Evolutionary conservation across 805 yeast species (phyloP).

Genomic region (Millerozyma acaciae): DNA sequence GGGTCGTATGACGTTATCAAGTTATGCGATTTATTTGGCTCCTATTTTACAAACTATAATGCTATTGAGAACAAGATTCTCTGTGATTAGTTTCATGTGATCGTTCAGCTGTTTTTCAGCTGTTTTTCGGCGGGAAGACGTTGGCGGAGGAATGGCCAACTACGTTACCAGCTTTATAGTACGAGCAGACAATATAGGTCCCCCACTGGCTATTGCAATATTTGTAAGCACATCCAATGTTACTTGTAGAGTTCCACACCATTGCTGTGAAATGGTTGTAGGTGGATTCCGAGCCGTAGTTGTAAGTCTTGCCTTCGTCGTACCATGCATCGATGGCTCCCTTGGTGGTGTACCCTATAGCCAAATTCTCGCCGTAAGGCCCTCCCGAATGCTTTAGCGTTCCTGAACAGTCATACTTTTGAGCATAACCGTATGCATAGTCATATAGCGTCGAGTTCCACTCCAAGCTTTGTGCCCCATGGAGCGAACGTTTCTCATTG

Average conservation of each 20-base stretch:
- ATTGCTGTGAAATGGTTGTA: conserved; percentile 39
- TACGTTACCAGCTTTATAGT: conserved; percentile 30
- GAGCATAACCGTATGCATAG: conserved; percentile 31
- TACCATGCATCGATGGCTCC: conserved; percentile 41
- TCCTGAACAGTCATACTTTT: conserved; percentile 32
- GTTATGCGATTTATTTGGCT: conserved; percentile 57
- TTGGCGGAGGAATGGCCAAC: conserved; percentile 20
- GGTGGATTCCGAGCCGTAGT: conserved; percentile 20
- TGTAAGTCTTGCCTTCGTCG: conserved; percentile 28
- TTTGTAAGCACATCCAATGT: conserved; percentile 34
- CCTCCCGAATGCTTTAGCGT: conserved; percentile 33
- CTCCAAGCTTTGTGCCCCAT: conserved; percentile 22
- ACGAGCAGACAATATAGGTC: conserved; percentile 36
- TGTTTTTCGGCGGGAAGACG: conserved; percentile 18
- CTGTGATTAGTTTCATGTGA: conserved; percentile 18
- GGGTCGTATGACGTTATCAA: conserved; percentile 69
- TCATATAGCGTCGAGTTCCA: conserved; percentile 31
- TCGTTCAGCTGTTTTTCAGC: not conserved
- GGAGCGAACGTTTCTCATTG: conserved; percentile 28
- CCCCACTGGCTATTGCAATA: conserved; percentile 31
- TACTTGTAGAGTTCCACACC: conserved; percentile 31
- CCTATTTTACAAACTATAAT: conserved; percentile 47
- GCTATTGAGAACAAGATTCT: conserved; percentile 26
- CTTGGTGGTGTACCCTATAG: conserved; percentile 31
- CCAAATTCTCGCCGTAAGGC: conserved; percentile 37